These are phyloP conservation scores for Ogataea philodendri DNA, from an alignment of 805 yeast species.

Conservation along the genomic window DNA sequence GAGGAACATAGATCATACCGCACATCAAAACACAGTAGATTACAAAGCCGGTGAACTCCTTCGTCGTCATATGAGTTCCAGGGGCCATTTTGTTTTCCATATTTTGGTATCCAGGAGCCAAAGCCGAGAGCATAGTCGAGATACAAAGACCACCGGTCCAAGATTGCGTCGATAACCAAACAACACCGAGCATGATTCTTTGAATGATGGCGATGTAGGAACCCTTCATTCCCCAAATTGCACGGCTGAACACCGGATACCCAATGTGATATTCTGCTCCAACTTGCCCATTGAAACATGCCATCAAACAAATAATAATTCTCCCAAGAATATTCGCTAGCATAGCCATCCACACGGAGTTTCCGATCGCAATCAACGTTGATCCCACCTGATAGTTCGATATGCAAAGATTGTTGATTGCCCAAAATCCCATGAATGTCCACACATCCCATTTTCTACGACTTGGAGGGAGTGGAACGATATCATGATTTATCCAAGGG, in stretches of 20 bases:
- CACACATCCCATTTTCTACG: constrained; percentile 47
- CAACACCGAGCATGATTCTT: constrained; percentile 43
- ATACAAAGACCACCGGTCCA: constrained; percentile 48
- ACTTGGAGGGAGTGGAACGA: constrained; percentile 43
- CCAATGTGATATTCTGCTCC: constrained; percentile 53
- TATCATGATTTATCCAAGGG: constrained; percentile 36
- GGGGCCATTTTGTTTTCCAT: constrained; percentile 17
- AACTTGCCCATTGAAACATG: constrained; percentile 47
- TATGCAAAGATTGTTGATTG: constrained; percentile 32
- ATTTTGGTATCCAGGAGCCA: constrained; percentile 37
- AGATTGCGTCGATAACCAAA: constrained; percentile 46
- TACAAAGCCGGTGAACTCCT: constrained; percentile 43
- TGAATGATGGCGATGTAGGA: constrained; percentile 41
- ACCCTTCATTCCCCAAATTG: constrained; percentile 47
- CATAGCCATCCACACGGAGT: constrained; percentile 36
- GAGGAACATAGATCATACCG: constrained; percentile 25
- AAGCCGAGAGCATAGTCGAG: constrained; percentile 38
- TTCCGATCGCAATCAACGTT: constrained; percentile 29
- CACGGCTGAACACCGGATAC: constrained; percentile 43
- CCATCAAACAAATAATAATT: constrained; percentile 41
- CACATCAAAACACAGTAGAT: constrained; percentile 41
- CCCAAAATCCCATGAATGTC: constrained; percentile 44
- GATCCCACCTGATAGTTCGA: constrained; percentile 24
- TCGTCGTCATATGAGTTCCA: constrained; percentile 35
- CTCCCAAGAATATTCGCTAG: constrained; percentile 46